Evolutionary conservation across 2,329 filamentous ascomycete genomes (phyloP), one percentile per base, ranked within the genome.

Genomic region (Aureobasidium mangrovei): DNA sequence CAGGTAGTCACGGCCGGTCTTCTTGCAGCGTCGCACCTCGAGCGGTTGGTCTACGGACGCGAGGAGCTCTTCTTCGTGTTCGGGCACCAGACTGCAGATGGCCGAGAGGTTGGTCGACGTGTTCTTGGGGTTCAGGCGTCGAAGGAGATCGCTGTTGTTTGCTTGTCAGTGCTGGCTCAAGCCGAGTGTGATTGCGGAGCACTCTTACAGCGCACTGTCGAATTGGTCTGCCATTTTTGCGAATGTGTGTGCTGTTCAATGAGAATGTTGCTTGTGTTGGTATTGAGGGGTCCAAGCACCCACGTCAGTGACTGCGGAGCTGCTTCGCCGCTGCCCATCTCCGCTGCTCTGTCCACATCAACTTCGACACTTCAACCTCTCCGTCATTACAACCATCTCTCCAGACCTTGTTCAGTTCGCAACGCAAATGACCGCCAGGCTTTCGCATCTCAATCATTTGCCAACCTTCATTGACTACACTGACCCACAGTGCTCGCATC

Each of bases 41-140:
- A 98, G 84, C 27, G 93, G 93, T 71, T 97, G 91, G 73, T 98
- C 93, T 63, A 98, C 93, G 27, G 91, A 95, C 61, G 91, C 93
- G 61, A 98, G 88, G 41, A 98, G 88, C 70, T 98, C 93, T 78
- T 98, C 93, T 66, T 91, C 93, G 57, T 98, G 84, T 63, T 91
- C 85, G 12, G 93, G 93, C 42, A 90, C 86, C 60, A 98, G 85
- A 55, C 80, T 77, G 72, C 95, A 93, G 69, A 98, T 90, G 65
- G 84, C 80, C 72, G 87, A 85, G 65, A 98, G 86, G 75, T 98
- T 94, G 58, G 81, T 73, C 66, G 90, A 80, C 54, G 91, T 96
- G 73, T 93, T 83, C 70, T 94, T 94, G 41, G 93, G 93, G 75
- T 95, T 94, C 59, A 98, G 86, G 60, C 93, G 93, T 64, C 93